These are phyloP conservation scores for Paecilomyces variotii DNA, from an alignment of 2,329 filamentous ascomycete species.

Conservation along the genomic window DNA sequence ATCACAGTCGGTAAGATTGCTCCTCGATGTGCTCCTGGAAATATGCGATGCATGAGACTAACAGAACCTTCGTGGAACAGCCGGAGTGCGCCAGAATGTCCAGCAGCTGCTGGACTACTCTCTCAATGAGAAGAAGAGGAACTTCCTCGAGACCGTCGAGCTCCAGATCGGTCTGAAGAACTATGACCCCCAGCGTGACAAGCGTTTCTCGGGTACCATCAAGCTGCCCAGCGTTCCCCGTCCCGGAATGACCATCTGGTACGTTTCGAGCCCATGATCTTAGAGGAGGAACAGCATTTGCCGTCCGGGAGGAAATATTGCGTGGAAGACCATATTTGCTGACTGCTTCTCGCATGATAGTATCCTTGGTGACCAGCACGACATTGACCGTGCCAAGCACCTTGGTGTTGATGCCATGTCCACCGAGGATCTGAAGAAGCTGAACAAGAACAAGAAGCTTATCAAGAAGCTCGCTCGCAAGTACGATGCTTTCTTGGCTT, in stretches of 20 bases:
- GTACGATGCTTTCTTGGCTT: conserved; percentile 99
- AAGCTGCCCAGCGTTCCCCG: conserved; percentile 86
- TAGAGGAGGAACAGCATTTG: not conserved
- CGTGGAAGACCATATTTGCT: not conserved
- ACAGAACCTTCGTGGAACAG: conserved; percentile 33
- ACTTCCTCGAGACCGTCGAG: conserved; percentile 87
- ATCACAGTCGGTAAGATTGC: conserved; percentile 47
- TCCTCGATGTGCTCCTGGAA: not conserved
- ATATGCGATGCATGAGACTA: conserved; percentile 1
- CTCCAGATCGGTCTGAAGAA: conserved; percentile 92
- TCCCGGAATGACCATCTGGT: conserved; percentile 83
- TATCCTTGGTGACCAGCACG: conserved; percentile 89
- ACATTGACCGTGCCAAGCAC: conserved; percentile 99
- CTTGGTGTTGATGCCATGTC: conserved; percentile 98
- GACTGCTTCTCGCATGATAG: conserved; percentile 29
- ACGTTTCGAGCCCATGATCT: conserved; percentile 22
- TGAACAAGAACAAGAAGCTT: conserved; percentile 99
- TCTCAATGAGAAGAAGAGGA: conserved; percentile 90
- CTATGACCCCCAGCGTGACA: conserved; percentile 99
- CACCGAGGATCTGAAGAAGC: conserved; percentile 98
- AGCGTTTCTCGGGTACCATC: conserved; percentile 99
- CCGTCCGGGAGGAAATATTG: not conserved
- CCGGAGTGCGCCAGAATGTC: conserved; percentile 94
- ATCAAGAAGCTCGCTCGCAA: conserved; percentile 99
- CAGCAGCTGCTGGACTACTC: conserved; percentile 92